Evolutionary conservation across 768 basidiomycete genomes (phyloP), one percentile per base, ranked within the genome.

Genomic region (Pleurotus tuber-regium): DNA sequence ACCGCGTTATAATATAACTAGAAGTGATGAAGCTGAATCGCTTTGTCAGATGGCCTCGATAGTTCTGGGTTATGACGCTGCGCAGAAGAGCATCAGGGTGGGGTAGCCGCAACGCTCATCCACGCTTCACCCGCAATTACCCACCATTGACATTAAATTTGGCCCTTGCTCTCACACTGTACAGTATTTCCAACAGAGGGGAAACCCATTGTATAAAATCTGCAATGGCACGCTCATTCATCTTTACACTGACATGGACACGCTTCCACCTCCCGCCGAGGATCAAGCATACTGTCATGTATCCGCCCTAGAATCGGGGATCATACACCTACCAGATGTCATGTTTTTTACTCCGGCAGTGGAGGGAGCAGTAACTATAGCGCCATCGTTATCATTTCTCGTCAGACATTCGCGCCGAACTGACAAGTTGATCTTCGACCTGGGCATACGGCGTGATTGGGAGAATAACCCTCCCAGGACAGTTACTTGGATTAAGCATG

Each of bases 291-390:
- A 74, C 58, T 75, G 77, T 52, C 56, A 71, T 24, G 73, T 84
- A 28, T 85, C 83, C 33, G 81, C 77, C 0, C 70, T 85, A 30
- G 79, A 81, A 54, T 75, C 72, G 0, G 83, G 82, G 4, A 56
- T 68, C 8, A 61, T 84, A 4, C 57, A 56, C 21, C 55, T 82
- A 7, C 59, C 70, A 0, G 58, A 75, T 19, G 69, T 67, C 28
- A 61, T 64, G 48, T 58, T 78, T 46, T 59, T 79, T 30, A 69
- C 68, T 18, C 70, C 63, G 28, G 62, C 68, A 1, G 54, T 58
- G 3, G 60, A 67, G 35, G 66, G 62, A 1, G 66, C 62, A 6
- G 53, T 60, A 7, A 59, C 60, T 2, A 48, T 50, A 2, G 67
- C 66, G 4, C 83, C 83, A 2, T 73, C 75, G 11, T 70, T 84